phyloP scores from a whole-genome alignment of 106 monocot genomes.

The Vanilla planifolia region DNA sequence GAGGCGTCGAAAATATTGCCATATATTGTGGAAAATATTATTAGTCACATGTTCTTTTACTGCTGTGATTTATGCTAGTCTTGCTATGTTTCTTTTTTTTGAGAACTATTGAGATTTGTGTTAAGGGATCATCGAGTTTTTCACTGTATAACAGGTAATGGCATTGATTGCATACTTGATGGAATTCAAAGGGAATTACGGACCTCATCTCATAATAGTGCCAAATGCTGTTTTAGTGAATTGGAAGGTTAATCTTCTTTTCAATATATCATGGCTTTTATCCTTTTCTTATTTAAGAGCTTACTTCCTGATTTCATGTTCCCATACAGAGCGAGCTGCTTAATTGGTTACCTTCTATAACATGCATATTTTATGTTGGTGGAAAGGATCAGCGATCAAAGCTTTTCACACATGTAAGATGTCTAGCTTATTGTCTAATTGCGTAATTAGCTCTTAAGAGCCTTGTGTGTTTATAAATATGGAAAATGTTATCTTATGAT shows the following conservation, averaged over 20 bases:
- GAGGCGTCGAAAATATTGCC: not conserved
- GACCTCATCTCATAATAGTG: conserved; percentile 97
- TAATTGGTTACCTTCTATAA: conserved; percentile 87
- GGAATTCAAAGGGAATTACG: conserved; percentile 98
- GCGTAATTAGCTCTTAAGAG: not conserved
- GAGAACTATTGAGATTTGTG: conserved; percentile 5
- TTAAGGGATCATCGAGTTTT: not conserved
- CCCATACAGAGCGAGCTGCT: conserved; percentile 74
- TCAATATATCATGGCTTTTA: not conserved
- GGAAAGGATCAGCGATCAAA: conserved; percentile 73
- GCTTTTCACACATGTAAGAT: conserved; percentile 72
- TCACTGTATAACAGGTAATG: conserved; percentile 61
- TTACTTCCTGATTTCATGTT: conserved; percentile 13
- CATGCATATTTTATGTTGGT: conserved; percentile 96
- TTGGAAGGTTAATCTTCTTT: conserved; percentile 66
- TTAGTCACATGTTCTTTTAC: not conserved
- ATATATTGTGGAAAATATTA: not conserved
- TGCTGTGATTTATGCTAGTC: not conserved
- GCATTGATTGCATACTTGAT: conserved; percentile 96
- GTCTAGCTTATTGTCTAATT: not conserved
- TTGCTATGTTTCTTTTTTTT: no score
- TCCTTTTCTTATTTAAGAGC: conserved; percentile 2
- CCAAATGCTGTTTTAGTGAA: conserved; percentile 99
- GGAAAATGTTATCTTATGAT: not conserved
- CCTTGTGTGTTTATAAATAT: not conserved